A percentile compares a stretch with the other conserved stretches of the same genome.
Evolutionary conservation across 495 filamentous ascomycete genomes (phyloP).

Genomic region (Trichoderma asperelloides): DNA sequence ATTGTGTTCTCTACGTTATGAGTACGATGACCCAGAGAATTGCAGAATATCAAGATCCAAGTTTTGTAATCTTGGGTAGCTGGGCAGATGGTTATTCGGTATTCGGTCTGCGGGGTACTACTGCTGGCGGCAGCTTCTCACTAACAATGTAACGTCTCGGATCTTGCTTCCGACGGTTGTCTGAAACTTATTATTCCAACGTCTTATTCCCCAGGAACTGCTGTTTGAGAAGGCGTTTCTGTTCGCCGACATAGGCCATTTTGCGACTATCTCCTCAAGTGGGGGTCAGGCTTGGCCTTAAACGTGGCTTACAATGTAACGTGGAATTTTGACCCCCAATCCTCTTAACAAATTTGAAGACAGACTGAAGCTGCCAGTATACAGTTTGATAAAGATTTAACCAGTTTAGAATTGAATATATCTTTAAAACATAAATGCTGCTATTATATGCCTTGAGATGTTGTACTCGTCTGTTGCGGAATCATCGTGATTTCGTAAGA

Average conservation of each 20-base stretch:
- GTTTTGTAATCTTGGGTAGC: background rate
- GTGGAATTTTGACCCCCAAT: slow-evolving; percentile 1
- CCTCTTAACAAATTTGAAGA: background rate
- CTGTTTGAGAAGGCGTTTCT: background rate
- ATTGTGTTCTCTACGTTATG: background rate
- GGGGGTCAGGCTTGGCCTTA: background rate
- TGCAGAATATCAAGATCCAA: background rate
- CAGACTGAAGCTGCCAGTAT: background rate
- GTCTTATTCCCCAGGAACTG: background rate
- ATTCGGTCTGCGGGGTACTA: background rate
- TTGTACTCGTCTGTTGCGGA: too few species aligned
- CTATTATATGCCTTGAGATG: too few species aligned
- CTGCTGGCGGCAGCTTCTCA: background rate
- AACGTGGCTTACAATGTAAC: slow-evolving; percentile 3
- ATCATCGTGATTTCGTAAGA: too few species aligned
- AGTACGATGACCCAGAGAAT: background rate
- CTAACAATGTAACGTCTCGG: slow-evolving; percentile 4
- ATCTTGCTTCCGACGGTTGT: background rate
- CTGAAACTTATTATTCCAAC: background rate
- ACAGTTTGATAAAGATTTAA: background rate
- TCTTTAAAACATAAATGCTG: too few species aligned
- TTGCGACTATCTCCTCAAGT: background rate
- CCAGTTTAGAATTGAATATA: too few species aligned
- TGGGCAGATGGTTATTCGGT: background rate
- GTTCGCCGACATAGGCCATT: background rate